phyloP scores from a whole-genome alignment of 352 stramenopile species.

The Bremia lactucae region DNA sequence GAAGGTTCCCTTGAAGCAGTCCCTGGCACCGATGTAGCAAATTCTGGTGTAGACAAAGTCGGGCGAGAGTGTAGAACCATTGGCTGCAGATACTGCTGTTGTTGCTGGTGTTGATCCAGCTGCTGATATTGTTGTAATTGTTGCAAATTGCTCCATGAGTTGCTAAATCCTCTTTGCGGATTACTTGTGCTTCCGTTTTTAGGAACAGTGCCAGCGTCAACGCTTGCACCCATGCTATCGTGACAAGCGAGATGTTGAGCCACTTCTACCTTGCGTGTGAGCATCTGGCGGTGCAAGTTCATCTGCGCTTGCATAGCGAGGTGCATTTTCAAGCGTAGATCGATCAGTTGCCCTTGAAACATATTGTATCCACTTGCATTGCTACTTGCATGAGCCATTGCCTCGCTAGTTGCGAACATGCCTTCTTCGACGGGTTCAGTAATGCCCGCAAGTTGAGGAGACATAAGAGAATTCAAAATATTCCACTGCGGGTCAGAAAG shows the following conservation, averaged over 20 bases:
- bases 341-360: constrained; percentile 43
- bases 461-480: constrained; percentile 72
- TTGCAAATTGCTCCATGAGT: constrained; percentile 10
- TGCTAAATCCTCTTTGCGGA: constrained; percentile 3
- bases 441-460: constrained; percentile 43
- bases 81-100: constrained; percentile 20
- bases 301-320: constrained; percentile 83
- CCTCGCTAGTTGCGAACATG: constrained; percentile 23
- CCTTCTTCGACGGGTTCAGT: constrained; percentile 12
- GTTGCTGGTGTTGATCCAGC: constrained; percentile 10
- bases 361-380: constrained; percentile 36
- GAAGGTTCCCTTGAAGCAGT: constrained; percentile 3
- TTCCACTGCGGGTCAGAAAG: constrained; percentile 69
- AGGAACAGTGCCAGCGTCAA: constrained; percentile 10
- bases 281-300: constrained; percentile 82
- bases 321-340: constrained; percentile 79
- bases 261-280: constrained; percentile 76
- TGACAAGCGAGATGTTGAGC: constrained; percentile 44
- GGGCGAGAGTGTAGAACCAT: constrained; percentile 10
- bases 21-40: constrained; percentile 11
- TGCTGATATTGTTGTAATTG: constrained; percentile 21
- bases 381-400: constrained; percentile 14
- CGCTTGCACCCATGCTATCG: constrained; percentile 13
- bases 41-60: constrained; percentile 10
- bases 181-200: constrained; percentile 14